Percentiles rank a stretch among this genome's conserved stretches.
These are phyloP conservation scores for Hebeloma cylindrosporum DNA, from an alignment of 768 basidiomycete species.

Conservation along the genomic window DNA sequence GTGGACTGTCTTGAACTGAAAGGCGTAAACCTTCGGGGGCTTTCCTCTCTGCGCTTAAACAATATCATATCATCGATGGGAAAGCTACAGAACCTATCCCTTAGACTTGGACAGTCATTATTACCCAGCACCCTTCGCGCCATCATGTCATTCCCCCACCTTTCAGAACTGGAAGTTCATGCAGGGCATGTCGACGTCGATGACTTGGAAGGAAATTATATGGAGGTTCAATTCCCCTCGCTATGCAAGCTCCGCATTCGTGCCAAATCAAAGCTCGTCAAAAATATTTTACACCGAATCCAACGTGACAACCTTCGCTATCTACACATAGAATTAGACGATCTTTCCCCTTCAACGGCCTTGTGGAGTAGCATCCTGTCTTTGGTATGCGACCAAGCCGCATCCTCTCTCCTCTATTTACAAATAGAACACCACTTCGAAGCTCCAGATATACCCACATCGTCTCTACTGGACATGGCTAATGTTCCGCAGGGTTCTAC, in stretches of 20 bases:
- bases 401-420: constrained; percentile 34
- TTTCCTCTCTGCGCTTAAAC: constrained; percentile 29
- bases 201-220: constrained; percentile 17
- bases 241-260: constrained; percentile 42
- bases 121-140: constrained; percentile 35
- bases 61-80: constrained; percentile 31
- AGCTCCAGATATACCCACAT: constrained; percentile 27
- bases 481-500: neutral
- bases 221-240: constrained; percentile 30
- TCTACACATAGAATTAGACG: constrained; percentile 40
- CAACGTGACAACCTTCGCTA: constrained; percentile 32
- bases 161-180: constrained; percentile 45
- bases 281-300: constrained; percentile 34
- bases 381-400: constrained; percentile 27
- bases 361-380: constrained; percentile 38
- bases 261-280: constrained; percentile 32
- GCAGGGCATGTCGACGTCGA: constrained; percentile 36
- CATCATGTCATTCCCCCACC: constrained; percentile 35
- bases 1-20: constrained; percentile 31
- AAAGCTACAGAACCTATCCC: constrained; percentile 35
- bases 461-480: constrained; percentile 9
- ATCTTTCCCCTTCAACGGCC: constrained; percentile 19
- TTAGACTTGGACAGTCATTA: constrained; percentile 40
- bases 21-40: constrained; percentile 41
- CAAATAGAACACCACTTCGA: constrained; percentile 45